Percentiles rank a stretch among this genome's conserved stretches.
Conservation (phyloP, 1,284 basidiomycete species). For the Gomphus sp. region DNA sequence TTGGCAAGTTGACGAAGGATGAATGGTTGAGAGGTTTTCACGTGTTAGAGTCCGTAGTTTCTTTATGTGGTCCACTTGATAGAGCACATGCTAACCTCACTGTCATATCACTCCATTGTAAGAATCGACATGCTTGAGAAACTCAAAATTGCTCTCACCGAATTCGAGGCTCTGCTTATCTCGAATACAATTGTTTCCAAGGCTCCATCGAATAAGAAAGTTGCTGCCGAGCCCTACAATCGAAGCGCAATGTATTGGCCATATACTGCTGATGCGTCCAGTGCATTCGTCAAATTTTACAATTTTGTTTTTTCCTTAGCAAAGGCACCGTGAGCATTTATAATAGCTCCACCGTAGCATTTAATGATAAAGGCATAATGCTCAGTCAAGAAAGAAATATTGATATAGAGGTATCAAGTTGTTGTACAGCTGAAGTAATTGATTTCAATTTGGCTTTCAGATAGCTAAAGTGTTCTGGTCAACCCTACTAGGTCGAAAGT, state of each 20-base stretch:
- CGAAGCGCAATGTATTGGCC: conserved; percentile 34
- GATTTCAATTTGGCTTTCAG: conserved; percentile 23
- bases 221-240: conserved; percentile 43
- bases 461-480: conserved; percentile 66
- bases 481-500: conserved; percentile 54
- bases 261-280: conserved; percentile 39
- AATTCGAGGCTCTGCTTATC: conserved; percentile 56
- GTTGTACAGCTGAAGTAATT: background rate
- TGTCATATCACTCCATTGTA: background rate
- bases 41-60: conserved; percentile 42
- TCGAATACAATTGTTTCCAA: conserved; percentile 31
- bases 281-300: conserved; percentile 56
- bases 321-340: conserved; percentile 50
- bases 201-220: conserved; percentile 27
- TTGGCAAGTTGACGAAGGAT: conserved; percentile 54
- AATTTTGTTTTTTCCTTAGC: conserved; percentile 57
- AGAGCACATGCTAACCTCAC: background rate
- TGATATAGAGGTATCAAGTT: conserved; percentile 57
- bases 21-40: conserved; percentile 60
- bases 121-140: conserved; percentile 51
- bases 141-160: conserved; percentile 41
- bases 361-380: background rate
- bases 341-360: background rate
- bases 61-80: background rate
- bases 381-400: conserved; percentile 58